These are phyloP conservation scores for Colletotrichum sp. DNA, from an alignment of 2,329 filamentous ascomycete species.

Conservation along the genomic window DNA sequence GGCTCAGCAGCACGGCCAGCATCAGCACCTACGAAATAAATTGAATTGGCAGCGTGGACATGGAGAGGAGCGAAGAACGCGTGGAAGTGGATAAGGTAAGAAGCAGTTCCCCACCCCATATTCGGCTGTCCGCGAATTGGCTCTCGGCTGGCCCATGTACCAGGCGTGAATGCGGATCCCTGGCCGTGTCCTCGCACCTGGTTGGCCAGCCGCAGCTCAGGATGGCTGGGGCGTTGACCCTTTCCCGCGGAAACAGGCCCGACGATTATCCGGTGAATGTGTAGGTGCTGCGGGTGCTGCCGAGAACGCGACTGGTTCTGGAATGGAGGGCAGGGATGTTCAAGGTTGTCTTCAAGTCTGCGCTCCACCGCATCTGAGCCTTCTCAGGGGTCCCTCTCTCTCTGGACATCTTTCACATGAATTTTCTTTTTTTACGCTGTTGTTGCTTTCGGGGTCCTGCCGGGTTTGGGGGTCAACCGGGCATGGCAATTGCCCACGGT, in stretches of 20 bases:
- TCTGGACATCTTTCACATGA: not conserved
- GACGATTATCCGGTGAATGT: not conserved
- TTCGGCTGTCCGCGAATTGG: not conserved
- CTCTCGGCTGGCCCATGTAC: not conserved
- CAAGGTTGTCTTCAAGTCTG: not conserved
- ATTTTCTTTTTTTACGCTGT: not conserved
- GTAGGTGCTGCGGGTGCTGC: slow-evolving; percentile 6
- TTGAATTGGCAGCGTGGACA: not conserved
- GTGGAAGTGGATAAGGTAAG: slow-evolving; percentile 2
- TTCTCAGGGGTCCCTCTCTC: not conserved
- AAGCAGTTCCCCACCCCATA: not conserved
- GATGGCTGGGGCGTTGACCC: not conserved
- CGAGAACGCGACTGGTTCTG: not conserved
- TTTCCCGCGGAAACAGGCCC: not conserved
- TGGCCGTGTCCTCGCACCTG: not conserved
- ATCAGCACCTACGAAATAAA: not conserved
- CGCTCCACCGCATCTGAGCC: not conserved
- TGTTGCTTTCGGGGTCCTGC: not conserved
- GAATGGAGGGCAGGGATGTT: not conserved
- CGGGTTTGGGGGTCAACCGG: not conserved
- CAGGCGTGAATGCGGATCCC: not conserved
- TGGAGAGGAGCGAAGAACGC: not conserved
- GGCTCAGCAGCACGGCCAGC: not conserved
- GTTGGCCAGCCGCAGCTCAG: not conserved
- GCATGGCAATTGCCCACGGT: not conserved